phyloP scores from a whole-genome alignment of 2,329 filamentous ascomycete species.

The Ampelomyces quisqualis region DNA sequence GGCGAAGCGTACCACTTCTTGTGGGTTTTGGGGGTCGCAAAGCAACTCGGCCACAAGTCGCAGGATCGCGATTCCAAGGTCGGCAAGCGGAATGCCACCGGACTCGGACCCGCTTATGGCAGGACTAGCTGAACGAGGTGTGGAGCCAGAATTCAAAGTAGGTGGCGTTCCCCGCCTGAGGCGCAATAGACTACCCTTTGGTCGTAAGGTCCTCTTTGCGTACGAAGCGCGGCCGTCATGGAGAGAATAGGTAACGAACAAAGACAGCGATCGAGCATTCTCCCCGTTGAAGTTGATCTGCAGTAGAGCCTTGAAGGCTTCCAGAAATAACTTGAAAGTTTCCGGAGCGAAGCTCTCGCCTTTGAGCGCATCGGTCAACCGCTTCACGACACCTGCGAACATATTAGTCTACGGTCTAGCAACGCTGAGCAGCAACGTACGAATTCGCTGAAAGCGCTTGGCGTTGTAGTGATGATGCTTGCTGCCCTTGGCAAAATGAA shows the following conservation, averaged over 20 bases:
- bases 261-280: conserved; percentile 78
- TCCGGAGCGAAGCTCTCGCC: conserved; percentile 73
- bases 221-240: conserved; percentile 60
- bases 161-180: conserved; percentile 32
- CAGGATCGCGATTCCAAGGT: conserved; percentile 73
- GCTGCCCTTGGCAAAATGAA: conserved; percentile 83
- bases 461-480: conserved; percentile 92
- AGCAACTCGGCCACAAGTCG: conserved; percentile 76
- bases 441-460: conserved; percentile 82
- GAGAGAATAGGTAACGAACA: conserved; percentile 91
- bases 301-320: conserved; percentile 76
- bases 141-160: conserved; percentile 30
- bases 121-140: conserved; percentile 38
- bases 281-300: conserved; percentile 80
- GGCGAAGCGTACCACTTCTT: conserved; percentile 81
- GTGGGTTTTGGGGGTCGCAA: conserved; percentile 68
- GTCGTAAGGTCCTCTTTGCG: conserved; percentile 37
- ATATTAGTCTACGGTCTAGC: conserved; percentile 19
- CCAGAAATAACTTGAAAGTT: conserved; percentile 73
- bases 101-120: conserved; percentile 19
- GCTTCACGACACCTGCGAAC: conserved; percentile 76
- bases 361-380: conserved; percentile 86
- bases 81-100: conserved; percentile 57
- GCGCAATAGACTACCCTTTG: conserved; percentile 37
- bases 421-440: conserved; percentile 56